phyloP scores from a whole-genome alignment of 2,329 filamentous ascomycete species.

The Alternaria dauci region DNA sequence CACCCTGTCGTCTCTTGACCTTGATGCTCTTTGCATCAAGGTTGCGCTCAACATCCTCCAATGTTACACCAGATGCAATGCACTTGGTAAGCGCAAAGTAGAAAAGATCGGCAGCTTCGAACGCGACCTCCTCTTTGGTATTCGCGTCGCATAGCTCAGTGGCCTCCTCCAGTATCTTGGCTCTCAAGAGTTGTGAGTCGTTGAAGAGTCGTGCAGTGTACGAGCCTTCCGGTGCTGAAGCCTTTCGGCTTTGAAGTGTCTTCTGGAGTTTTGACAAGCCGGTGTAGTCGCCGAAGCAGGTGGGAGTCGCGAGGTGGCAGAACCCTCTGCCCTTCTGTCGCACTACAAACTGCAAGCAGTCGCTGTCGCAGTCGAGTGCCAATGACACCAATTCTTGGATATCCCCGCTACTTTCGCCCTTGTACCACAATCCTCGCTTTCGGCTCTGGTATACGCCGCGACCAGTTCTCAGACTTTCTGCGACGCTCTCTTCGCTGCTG shows the following conservation, averaged over 20 bases:
- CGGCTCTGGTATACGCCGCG: conserved; percentile 93
- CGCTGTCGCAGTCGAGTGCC: conserved; percentile 89
- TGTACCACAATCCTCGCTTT: conserved; percentile 95
- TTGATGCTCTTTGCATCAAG: conserved; percentile 95
- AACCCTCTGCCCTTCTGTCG: conserved; percentile 88
- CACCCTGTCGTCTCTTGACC: conserved; percentile 89
- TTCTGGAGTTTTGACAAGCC: conserved; percentile 87
- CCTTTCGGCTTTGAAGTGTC: conserved; percentile 82
- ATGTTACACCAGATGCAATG: conserved; percentile 79
- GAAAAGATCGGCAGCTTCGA: conserved; percentile 92
- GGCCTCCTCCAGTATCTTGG: conserved; percentile 99
- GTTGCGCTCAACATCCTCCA: conserved; percentile 90
- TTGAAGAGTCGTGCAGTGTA: conserved; percentile 95
- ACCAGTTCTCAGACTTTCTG: conserved; percentile 82
- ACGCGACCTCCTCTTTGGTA: conserved; percentile 83
- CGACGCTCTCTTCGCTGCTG: conserved; percentile 89
- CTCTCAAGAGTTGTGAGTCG: conserved; percentile 85
- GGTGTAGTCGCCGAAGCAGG: conserved; percentile 86
- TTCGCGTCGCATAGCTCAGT: conserved; percentile 91
- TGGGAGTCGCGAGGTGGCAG: conserved; percentile 91
- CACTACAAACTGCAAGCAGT: conserved; percentile 89
- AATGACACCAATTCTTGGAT: conserved; percentile 88
- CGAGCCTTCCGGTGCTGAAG: conserved; percentile 84
- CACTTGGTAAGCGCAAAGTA: conserved; percentile 97
- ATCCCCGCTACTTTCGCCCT: conserved; percentile 93